Evolutionary conservation across 1,139 yeast genomes (phyloP).

Genomic region (Blastobotrys aristatus): DNA sequence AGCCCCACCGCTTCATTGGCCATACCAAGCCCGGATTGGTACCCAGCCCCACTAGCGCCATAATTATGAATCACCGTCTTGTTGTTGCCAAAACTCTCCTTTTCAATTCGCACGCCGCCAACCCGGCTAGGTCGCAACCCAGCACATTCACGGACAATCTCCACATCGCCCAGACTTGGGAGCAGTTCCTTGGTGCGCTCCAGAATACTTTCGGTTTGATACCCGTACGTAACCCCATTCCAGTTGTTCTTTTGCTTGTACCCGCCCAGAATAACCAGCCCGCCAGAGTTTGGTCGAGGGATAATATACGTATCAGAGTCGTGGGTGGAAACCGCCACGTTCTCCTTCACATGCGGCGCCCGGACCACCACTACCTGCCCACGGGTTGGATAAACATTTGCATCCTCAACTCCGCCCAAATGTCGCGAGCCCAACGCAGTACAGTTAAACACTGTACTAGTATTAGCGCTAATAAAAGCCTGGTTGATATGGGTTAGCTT

Average conservation of each 20-base stretch:
- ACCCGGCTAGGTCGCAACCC: slow-evolving; percentile 67
- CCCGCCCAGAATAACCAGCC: slow-evolving; percentile 65
- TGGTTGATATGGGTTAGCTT: slow-evolving; percentile 50
- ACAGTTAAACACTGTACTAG: slow-evolving; percentile 58
- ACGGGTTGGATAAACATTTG: slow-evolving; percentile 53
- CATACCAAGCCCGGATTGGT: slow-evolving; percentile 69
- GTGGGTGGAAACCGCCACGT: slow-evolving; percentile 20
- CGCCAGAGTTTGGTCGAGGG: slow-evolving; percentile 59
- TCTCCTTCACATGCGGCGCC: slow-evolving; percentile 38
- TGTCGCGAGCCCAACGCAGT: slow-evolving; percentile 59
- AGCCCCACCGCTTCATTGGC: slow-evolving; percentile 44
- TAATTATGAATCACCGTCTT: slow-evolving; percentile 54
- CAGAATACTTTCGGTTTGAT: slow-evolving; percentile 55
- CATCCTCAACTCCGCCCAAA: slow-evolving; percentile 55
- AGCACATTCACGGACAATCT: slow-evolving; percentile 52
- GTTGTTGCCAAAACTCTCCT: slow-evolving; percentile 37
- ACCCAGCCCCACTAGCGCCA: slow-evolving; percentile 77
- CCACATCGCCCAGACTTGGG: slow-evolving; percentile 49
- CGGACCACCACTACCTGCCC: slow-evolving; percentile 64
- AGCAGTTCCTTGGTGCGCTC: slow-evolving; percentile 48
- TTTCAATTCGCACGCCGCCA: slow-evolving; percentile 64
- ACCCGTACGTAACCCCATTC: slow-evolving; percentile 50
- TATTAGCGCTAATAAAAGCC: slow-evolving; percentile 38
- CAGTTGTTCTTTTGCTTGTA: slow-evolving; percentile 55
- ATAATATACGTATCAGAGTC: slow-evolving; percentile 46